Conservation (phyloP, 2,329 filamentous ascomycete genomes). For the Claviceps sp. region DNA sequence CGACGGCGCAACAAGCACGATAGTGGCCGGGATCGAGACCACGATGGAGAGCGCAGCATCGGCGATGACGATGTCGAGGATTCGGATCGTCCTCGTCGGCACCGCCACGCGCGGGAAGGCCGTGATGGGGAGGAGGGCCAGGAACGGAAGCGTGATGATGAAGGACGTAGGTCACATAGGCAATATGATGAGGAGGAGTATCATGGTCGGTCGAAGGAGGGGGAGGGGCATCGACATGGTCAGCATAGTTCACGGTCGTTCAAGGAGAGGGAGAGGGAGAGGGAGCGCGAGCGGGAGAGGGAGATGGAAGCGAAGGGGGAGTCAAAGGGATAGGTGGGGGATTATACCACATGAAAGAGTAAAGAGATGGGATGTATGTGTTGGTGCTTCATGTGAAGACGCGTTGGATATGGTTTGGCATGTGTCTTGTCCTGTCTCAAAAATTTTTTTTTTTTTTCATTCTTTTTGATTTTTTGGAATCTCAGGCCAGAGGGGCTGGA, state of each 20-base stretch:
- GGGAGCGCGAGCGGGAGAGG: constrained; percentile 6
- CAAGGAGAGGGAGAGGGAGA: constrained; percentile 6
- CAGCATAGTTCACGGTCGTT: constrained; percentile 11
- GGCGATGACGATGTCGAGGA: constrained; percentile 9
- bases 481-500: too few relatives aligned
- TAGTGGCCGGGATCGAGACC: constrained; percentile 21
- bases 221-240: constrained; percentile 6
- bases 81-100: constrained; percentile 11
- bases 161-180: constrained; percentile 11
- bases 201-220: constrained; percentile 6
- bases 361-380: neutral
- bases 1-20: constrained; percentile 21
- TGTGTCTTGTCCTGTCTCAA: neutral
- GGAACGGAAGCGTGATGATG: constrained; percentile 5
- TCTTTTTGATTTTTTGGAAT: too few relatives aligned
- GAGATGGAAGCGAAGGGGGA: constrained; percentile 7
- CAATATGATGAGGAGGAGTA: constrained; percentile 14
- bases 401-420: neutral
- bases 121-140: constrained; percentile 9
- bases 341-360: neutral
- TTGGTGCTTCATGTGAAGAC: too few relatives aligned
- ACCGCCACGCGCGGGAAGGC: constrained; percentile 1
- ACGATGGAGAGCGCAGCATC: constrained; percentile 2
- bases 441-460: neutral
- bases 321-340: neutral